Evolutionary conservation across 352 stramenopile genomes (phyloP), one percentile per base, ranked within the genome.

Genomic region (Phytophthora lateralis): DNA sequence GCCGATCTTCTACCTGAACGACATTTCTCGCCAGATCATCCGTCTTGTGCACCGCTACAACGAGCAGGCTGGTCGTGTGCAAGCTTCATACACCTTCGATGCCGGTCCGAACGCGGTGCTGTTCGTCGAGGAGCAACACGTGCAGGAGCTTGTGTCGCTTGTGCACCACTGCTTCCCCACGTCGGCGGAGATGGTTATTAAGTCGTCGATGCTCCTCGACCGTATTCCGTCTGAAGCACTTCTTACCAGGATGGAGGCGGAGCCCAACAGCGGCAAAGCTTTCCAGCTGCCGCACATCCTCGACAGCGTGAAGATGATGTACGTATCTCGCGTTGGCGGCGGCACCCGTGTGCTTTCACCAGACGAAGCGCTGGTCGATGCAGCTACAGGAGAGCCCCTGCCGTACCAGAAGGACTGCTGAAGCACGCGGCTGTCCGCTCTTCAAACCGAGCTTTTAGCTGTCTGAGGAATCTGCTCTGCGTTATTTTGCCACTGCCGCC

Each of bases 1-100:
- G 45, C 97, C 98, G 6, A 99, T 99, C 60, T 98, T 98, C 72
- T 99, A 99, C 75, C 92, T 99, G 82, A 99, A 99, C 75, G 95
- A 99, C 60, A 64, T 93, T 32, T 97, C 89, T 24, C 76, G 76
- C 38, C 69, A 69, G 47, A 87, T 97, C 59, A 85, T 95, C 46
- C 50, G 72, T 37, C 60, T 99, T 10, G 85, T 99, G 29, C 95
- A 99, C 78, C 80, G 73, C 44, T 98, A 98, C 76, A 99, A 99
- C 77, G 69, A 82, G 21, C 67, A 78, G 10, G 60, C 67, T 20
- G 73, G 79, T 11, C 37, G 61, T 6, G 67, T 98, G 44, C 79
- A 90, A 24, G 94, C 90, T 38, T 96, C 97, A 15, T 99, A 99
- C 82, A 99, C 98, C 9, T 99, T 99, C 74, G 98, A 99, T 82